A percentile compares a stretch with the other conserved stretches of the same genome.
phyloP scores from a whole-genome alignment of 345 rosid genomes.

The Chamaenerion angustifolium region DNA sequence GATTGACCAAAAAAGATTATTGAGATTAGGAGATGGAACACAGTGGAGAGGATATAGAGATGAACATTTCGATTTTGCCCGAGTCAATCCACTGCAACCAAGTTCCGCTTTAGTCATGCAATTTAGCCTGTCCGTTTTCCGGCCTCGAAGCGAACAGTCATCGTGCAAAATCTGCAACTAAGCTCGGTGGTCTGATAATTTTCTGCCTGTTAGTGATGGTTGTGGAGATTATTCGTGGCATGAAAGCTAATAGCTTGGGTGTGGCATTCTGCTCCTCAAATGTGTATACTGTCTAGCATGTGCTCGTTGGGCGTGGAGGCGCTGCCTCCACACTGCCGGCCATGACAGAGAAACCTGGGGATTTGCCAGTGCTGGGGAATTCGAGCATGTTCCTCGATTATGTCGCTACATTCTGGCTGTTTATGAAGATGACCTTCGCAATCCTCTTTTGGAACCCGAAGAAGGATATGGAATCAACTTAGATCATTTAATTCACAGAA shows the following conservation, averaged over 20 bases:
- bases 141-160: conserved; percentile 25
- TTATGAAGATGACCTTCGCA: conserved; percentile 73
- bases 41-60: conserved; percentile 17
- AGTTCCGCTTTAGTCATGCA: conserved; percentile 13
- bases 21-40: no score
- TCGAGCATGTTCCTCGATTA: conserved; percentile 77
- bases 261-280: conserved; percentile 81
- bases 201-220: conserved; percentile 45
- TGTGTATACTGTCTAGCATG: conserved; percentile 94
- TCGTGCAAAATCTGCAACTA: conserved; percentile 29
- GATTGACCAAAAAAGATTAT: no score
- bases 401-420: conserved; percentile 85
- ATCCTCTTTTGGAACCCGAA: conserved; percentile 77
- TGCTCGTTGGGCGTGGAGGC: conserved; percentile 92
- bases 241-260: conserved; percentile 59
- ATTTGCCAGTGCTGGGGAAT: conserved; percentile 62
- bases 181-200: conserved; percentile 36
- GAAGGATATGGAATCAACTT: conserved; percentile 84
- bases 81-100: conserved; percentile 14
- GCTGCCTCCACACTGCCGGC: conserved; percentile 81
- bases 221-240: conserved; percentile 54
- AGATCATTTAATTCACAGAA: conserved; percentile 45
- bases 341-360: conserved; percentile 95
- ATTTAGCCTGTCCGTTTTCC: conserved; percentile 32
- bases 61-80: conserved; percentile 25